Evolutionary conservation across 1,284 basidiomycete genomes (phyloP), one percentile per base, ranked within the genome.

Genomic region (Cryptococcus sp.): DNA sequence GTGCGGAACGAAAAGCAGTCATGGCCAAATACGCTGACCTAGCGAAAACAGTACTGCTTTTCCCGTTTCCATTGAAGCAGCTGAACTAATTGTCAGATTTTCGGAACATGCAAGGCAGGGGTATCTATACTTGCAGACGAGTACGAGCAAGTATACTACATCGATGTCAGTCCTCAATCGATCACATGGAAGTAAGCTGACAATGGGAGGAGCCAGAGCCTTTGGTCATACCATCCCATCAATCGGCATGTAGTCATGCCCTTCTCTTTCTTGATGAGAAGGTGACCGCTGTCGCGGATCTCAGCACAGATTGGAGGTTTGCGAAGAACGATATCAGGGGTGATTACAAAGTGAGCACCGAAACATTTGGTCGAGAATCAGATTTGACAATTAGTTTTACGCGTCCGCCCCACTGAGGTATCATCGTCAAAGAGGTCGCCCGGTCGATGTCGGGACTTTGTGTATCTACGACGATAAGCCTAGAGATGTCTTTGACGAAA

Each of bases 281-380:
- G 23, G 66, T 63, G 45, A 62, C 61, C 37, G 64, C 66, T 3
- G 57, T 70, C 4, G 45, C 55, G 1, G 60, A 70, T 54, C 31
- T 67, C n/a, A 23, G 45, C 19, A 59, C 54, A 23, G 70, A 73
- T 49, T 73, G 70, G 69, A 59, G 70, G 7, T 68, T 67, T 49
- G 54, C 45, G 19, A 55, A 56, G 3, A 69, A 65, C 43, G 14
- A 14, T 9, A 14, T n/a, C 14, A 41, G 9, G 39, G 39, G 14
- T 9, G 39, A 21, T n/a, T 41, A 10, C 39, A 41, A 41, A 19
- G 39, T 41, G 18, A 21, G 39, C 45, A 42, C 9, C 21, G 28
- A 16, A 31, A n/a, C 28, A 34, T 31, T 36, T n/a, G n/a, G n/a
- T n/a, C n/a, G 34, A 10, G n/a, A 36, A 36, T n/a, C 34, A 36